Conservation (phyloP, 352 stramenopile genomes). For the Globisporangium irregulare region DNA sequence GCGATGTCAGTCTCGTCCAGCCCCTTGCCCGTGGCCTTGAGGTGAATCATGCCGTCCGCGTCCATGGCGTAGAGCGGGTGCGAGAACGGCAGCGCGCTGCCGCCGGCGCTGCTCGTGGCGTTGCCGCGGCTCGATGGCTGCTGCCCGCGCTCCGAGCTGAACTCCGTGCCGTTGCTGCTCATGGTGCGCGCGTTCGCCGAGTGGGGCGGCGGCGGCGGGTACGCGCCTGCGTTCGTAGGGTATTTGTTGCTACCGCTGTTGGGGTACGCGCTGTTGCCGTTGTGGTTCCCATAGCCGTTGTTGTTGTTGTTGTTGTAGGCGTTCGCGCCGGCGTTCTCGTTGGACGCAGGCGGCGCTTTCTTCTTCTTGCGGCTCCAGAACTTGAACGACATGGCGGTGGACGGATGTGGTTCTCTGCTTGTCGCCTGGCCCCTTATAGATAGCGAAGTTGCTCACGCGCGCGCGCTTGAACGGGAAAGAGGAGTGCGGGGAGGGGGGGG, state of each 20-base stretch:
- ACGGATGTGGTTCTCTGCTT: conserved; percentile 1
- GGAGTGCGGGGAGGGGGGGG: neutral
- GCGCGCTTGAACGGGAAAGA: neutral
- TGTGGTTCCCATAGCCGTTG: conserved; percentile 15
- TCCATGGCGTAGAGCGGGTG: conserved; percentile 87
- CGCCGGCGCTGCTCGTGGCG: conserved; percentile 14
- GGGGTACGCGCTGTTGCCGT: conserved; percentile 7
- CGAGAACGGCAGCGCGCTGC: conserved; percentile 46
- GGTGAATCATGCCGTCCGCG: conserved; percentile 75
- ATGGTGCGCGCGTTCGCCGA: conserved; percentile 44
- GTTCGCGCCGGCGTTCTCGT: conserved; percentile 15
- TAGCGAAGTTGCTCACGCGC: neutral
- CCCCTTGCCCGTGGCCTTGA: conserved; percentile 82
- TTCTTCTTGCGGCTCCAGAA: conserved; percentile 82
- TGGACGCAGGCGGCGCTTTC: conserved; percentile 24
- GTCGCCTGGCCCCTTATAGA: neutral
- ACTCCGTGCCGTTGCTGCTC: conserved; percentile 35
- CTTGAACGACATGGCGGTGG: conserved; percentile 51
- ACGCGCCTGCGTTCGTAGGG: conserved; percentile 2
- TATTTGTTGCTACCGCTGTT: conserved; percentile 50
- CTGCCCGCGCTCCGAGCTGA: conserved; percentile 9
- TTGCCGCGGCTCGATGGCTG: neutral
- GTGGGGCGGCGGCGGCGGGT: conserved; percentile 32
- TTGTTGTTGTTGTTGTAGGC: conserved; percentile 7
- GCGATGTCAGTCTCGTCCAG: conserved; percentile 81